These are phyloP conservation scores for Colletotrichum spinosum DNA, from an alignment of 2,329 filamentous ascomycete genomes.

Conservation along the genomic window DNA sequence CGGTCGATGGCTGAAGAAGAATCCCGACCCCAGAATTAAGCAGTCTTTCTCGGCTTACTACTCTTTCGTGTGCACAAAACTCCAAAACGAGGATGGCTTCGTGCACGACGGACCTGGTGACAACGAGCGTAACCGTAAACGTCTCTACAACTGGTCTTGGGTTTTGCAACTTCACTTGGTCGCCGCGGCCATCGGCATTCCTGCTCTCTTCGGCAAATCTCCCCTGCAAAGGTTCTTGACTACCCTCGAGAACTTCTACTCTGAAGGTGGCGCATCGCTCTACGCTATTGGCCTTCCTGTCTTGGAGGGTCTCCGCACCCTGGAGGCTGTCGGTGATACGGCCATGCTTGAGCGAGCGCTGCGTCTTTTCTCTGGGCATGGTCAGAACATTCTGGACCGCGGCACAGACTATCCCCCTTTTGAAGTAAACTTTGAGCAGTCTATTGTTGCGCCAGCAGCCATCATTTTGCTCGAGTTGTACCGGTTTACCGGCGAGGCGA, in stretches of 20 bases:
- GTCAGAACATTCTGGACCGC: constrained; percentile 2
- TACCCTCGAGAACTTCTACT: constrained; percentile 31
- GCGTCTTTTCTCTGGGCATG: constrained; percentile 13
- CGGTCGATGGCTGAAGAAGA: constrained; percentile 29
- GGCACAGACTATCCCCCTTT: constrained; percentile 30
- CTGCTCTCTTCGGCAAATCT: constrained; percentile 15
- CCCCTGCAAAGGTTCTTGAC: constrained; percentile 19
- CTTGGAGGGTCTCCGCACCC: constrained; percentile 16
- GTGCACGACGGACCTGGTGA: constrained; percentile 26
- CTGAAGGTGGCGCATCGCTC: constrained; percentile 26
- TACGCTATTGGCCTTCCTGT: constrained; percentile 33
- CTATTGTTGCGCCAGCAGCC: constrained; percentile 35
- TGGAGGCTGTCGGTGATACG: constrained; percentile 2
- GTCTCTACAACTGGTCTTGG: constrained; percentile 35
- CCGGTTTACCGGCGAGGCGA: constrained; percentile 53
- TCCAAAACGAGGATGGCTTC: constrained; percentile 22
- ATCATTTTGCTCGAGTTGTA: constrained; percentile 59
- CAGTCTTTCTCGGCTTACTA: constrained; percentile 26
- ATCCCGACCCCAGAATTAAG: neutral
- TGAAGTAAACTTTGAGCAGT: constrained; percentile 37
- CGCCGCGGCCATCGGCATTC: constrained; percentile 20
- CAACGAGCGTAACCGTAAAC: constrained; percentile 8
- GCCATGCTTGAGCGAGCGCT: neutral
- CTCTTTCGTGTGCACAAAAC: constrained; percentile 30
- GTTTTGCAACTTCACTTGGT: constrained; percentile 31